Evolutionary conservation across 805 yeast species (phyloP).

Genomic region (Lipomyces orientalis): DNA sequence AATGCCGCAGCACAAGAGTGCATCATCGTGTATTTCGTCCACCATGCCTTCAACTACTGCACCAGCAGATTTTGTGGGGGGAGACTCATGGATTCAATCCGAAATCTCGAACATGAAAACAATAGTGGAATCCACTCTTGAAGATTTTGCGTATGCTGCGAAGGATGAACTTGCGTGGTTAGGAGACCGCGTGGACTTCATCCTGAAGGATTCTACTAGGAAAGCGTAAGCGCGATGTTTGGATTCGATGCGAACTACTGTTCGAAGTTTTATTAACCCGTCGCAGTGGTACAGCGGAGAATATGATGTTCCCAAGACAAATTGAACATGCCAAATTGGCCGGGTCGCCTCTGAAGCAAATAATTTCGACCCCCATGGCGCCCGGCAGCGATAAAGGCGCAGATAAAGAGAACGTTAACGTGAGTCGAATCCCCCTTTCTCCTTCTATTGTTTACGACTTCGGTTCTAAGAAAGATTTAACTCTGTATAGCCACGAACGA

Average conservation of each 20-base stretch:
- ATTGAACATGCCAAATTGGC: background rate
- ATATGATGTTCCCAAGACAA: background rate
- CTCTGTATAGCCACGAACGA: background rate
- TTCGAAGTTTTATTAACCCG: background rate
- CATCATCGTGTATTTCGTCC: background rate
- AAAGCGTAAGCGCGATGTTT: background rate
- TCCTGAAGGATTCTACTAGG: background rate
- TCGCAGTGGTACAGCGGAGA: background rate
- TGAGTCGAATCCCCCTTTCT: slow-evolving; percentile 3
- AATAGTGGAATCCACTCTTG: slow-evolving; percentile 6
- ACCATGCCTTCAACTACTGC: background rate
- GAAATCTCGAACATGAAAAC: slow-evolving; percentile 27
- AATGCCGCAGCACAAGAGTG: background rate
- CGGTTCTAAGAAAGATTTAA: background rate
- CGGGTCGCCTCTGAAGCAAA: slow-evolving; percentile 3
- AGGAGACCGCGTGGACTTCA: slow-evolving; percentile 24
- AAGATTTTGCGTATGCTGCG: slow-evolving; percentile 37
- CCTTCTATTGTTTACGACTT: background rate
- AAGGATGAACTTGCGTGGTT: slow-evolving; percentile 37
- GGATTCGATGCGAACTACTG: background rate
- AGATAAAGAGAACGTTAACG: slow-evolving; percentile 2
- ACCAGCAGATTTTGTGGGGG: slow-evolving; percentile 15
- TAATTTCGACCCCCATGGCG: background rate
- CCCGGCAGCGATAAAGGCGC: slow-evolving; percentile 3
- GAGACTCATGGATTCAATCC: slow-evolving; percentile 26